phyloP scores from a whole-genome alignment of 495 filamentous ascomycete genomes.

The Aspergillus taichungensis region DNA sequence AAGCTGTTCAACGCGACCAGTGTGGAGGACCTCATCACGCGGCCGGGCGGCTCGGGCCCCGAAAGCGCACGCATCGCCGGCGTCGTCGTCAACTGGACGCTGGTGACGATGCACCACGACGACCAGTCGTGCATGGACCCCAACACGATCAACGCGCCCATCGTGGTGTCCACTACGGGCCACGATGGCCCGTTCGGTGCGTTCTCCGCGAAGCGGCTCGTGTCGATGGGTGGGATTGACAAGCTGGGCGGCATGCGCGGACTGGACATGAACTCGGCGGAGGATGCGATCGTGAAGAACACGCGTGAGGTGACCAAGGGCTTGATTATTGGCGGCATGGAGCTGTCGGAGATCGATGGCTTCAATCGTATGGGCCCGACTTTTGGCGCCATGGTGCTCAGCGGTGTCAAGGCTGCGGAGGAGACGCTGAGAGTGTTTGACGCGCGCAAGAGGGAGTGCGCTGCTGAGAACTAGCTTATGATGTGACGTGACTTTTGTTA shows the following conservation, averaged over 20 bases:
- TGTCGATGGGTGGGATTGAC: constrained; percentile 70
- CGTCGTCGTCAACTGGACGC: constrained; percentile 90
- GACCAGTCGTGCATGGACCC: constrained; percentile 94
- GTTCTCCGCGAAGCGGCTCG: constrained; percentile 77
- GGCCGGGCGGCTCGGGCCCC: constrained; percentile 33
- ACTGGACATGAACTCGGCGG: constrained; percentile 79
- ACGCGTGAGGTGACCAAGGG: constrained; percentile 81
- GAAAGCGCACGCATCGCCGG: constrained; percentile 64
- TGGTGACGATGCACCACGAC: constrained; percentile 84
- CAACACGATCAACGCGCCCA: constrained; percentile 85
- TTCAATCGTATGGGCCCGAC: constrained; percentile 79
- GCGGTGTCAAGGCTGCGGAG: constrained; percentile 82
- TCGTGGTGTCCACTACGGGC: constrained; percentile 80
- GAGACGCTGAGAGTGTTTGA: constrained; percentile 72
- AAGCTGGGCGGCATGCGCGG: constrained; percentile 86
- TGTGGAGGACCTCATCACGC: constrained; percentile 86
- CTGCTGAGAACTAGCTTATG: constrained; percentile 31
- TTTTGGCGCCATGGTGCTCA: constrained; percentile 76
- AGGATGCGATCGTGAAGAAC: constrained; percentile 84
- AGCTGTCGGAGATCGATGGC: constrained; percentile 81
- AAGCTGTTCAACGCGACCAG: constrained; percentile 93
- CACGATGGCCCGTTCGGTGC: constrained; percentile 89
- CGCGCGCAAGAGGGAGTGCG: constrained; percentile 56
- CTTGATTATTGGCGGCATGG: constrained; percentile 89
- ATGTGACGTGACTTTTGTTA: constrained; percentile 4